Base-by-base conservation (phyloP, 371 early-diverging fungal genomes). In the Mucor plumbeus region DNA sequence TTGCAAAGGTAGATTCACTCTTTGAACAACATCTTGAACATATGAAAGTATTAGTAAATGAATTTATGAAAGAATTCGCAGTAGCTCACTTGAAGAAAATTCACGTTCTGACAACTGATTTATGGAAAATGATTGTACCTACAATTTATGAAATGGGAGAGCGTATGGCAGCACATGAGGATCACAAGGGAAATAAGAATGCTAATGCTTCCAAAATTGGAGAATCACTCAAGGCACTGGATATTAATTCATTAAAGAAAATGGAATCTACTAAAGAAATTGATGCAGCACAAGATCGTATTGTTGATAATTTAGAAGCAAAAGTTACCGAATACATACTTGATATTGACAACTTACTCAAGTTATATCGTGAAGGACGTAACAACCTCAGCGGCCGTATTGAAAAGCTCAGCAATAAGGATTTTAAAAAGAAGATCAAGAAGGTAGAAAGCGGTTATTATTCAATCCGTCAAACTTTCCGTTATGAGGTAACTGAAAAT, bases 361-460 rank as follows among this genome's bases (percentile, higher is more conserved):
- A 81, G 40, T 68, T 80, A 14, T 86, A 88, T 59, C 73, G 77
- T 33, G 85, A 85, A 60, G 71, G 78, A 6, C 71, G 71, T 7
- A 31, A 63, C 15, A 88, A 84, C 3, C 77, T 85, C n/a, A 76
- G 81, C 48, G 74, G 85, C 15, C 76, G 90, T 57, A 72, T 88
- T 11, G 91, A 89, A 19, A 87, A 79, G 50, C 81, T 90, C 6
- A 81, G 76, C 40, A 80, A 89, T 64, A 92, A 90, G 71, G 92
- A 92, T 26, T 86, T 90, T 64, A 80, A 87, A 43, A 85, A 86
- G 63, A 76, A 81, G 39, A 75, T 89, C 47, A 88, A 84, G 61
- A 86, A 86, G 50, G 76, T 91, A 21, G 92, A 91, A 44, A 66
- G 66, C 17, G 56, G 66, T 6, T 74, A 76, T 47, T 67, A 69